Evolutionary conservation across 192 early-diverging fungal genomes (phyloP), one percentile per base, ranked within the genome.

Genomic region (Funneliformis mosseae): DNA sequence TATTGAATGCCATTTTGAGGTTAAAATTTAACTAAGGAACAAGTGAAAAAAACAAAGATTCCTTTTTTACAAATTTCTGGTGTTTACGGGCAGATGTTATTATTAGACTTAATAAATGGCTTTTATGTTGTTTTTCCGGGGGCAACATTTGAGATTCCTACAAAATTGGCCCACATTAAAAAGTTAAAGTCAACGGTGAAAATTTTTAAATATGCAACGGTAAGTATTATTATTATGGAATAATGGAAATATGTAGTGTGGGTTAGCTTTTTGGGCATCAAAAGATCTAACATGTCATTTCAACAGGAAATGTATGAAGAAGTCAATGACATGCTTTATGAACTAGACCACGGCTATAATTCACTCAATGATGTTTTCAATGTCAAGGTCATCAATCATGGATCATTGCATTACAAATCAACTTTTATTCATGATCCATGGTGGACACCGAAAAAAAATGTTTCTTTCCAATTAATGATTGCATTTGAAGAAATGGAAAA

Each of bases 171-270:
- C 27, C 23, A 21, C 8, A 67, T 67, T 4, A 67, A 16, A 67
- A 67, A 25, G 66, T 28, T 67, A 67, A 67, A 23, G 23, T 28
- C 66, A 67, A 23, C 25, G 3, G 66, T 28, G 66, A 67, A 67
- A 23, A 28, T 67, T 33, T 67, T 67, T 67, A 67, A 67, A 67
- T 67, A 67, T 8, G 27, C 27, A 28, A 67, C 27, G 9, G 66
- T 67, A 9, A 67, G 66, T 67, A 28, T 67, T 67, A 67, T 67
- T 67, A 67, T 67, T 67, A 67, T 67, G 64, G 64, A 67, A 67
- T 67, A 67, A n/a, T 67, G 64, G n/a, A 67, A 67, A 67, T 67
- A n/a, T 67, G 23, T n/a, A 67, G n/a, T 67, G 64, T n/a, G 6
- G 25, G 64, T 67, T 67, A 67, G 64, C 27, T 23, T 73, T 73